phyloP scores from a whole-genome alignment of 768 basidiomycete species.

The Dioszegia hungarica region DNA sequence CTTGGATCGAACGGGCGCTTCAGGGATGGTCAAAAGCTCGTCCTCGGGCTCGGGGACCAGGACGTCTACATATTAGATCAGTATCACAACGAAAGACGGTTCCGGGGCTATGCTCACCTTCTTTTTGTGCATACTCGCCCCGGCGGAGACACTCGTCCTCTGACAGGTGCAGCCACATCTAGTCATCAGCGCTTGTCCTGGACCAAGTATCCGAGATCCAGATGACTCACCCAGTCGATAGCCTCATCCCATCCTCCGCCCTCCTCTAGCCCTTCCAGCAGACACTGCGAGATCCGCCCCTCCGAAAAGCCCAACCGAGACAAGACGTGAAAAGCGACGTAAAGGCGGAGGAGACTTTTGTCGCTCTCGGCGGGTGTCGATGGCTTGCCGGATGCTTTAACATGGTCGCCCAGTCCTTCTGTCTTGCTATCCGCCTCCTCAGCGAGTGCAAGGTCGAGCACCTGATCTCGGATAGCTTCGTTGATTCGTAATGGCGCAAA shows the following conservation, averaged over 20 bases:
- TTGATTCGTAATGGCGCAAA: conserved; percentile 65
- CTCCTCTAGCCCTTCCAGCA: conserved; percentile 58
- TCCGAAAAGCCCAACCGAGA: conserved; percentile 71
- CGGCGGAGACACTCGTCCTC: conserved; percentile 43
- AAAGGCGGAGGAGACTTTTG: conserved; percentile 65
- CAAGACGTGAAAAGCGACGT: conserved; percentile 73
- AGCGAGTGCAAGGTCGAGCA: conserved; percentile 56
- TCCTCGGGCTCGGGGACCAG: conserved; percentile 3
- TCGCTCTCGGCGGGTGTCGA: conserved; percentile 53
- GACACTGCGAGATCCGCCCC: conserved; percentile 64
- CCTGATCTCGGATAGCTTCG: conserved; percentile 56
- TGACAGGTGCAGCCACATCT: conserved; percentile 45
- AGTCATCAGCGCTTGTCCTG: not conserved
- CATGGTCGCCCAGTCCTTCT: not conserved
- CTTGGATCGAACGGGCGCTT: not conserved
- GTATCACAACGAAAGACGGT: not conserved
- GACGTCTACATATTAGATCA: not conserved
- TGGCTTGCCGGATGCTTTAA: conserved; percentile 7
- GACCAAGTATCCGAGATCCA: not conserved
- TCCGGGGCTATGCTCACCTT: conserved; percentile 8
- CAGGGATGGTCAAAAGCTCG: conserved; percentile 2
- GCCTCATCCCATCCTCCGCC: conserved; percentile 62
- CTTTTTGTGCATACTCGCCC: conserved; percentile 35
- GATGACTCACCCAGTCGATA: conserved; percentile 74
- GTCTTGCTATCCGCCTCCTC: conserved; percentile 14